phyloP scores from a whole-genome alignment of 306 rosid genomes.

The Castanopsis chinensis region DNA sequence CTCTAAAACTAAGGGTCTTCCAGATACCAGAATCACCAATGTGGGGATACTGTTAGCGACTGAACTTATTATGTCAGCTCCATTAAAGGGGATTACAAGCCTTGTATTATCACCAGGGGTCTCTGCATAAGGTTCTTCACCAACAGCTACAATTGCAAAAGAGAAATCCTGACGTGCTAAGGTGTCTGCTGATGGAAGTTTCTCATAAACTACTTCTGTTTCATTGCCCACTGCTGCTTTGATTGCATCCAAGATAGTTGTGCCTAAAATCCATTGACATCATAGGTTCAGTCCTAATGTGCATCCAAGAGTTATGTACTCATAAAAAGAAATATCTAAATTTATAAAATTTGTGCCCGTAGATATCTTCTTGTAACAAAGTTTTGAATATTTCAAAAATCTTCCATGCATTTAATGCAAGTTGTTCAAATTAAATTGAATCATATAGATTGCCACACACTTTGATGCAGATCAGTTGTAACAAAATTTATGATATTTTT shows the following conservation, averaged over 20 bases:
- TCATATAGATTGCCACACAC: not conserved
- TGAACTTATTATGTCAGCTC: slow-evolving; percentile 48
- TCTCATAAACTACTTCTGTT: slow-evolving; percentile 58
- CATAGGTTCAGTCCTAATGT: not conserved
- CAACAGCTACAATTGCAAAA: slow-evolving; percentile 72
- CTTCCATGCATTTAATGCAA: not conserved
- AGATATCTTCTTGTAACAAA: not conserved
- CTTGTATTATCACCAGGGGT: slow-evolving; percentile 53
- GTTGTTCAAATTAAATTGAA: not conserved
- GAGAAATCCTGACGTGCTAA: slow-evolving; percentile 52
- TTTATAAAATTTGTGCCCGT: not conserved
- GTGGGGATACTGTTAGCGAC: slow-evolving; percentile 73
- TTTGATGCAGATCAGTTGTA: not conserved
- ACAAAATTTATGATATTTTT: not conserved
- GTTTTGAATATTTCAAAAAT: not conserved
- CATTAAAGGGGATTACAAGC: slow-evolving; percentile 59
- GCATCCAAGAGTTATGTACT: not conserved
- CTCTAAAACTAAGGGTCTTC: slow-evolving; percentile 73
- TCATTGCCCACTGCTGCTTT: slow-evolving; percentile 55
- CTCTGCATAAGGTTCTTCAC: slow-evolving; percentile 81
- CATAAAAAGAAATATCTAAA: slow-evolving; percentile 4
- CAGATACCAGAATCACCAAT: slow-evolving; percentile 72
- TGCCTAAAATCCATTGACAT: slow-evolving; percentile 42
- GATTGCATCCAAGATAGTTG: slow-evolving; percentile 82
- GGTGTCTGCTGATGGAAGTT: slow-evolving; percentile 48